These are phyloP conservation scores for Phalaenopsis equestris DNA, from an alignment of 106 monocot species.

Conservation along the genomic window DNA sequence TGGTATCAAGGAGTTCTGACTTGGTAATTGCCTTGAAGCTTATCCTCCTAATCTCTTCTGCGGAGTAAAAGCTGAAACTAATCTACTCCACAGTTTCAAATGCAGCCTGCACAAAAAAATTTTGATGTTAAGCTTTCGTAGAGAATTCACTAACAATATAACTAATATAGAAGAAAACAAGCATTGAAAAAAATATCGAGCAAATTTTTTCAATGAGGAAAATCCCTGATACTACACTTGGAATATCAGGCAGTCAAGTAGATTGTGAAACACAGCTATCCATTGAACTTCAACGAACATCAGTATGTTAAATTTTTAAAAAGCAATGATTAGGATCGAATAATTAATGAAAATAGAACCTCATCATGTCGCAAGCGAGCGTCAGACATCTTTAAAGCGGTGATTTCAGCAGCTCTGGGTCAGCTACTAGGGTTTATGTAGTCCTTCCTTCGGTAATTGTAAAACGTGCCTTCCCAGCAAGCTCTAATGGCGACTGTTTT, in stretches of 20 bases:
- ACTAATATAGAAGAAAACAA: too few species aligned
- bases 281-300: background rate
- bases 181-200: background rate
- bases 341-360: background rate
- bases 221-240: too few species aligned
- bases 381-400: background rate
- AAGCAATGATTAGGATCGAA: background rate
- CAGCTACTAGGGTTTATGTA: background rate
- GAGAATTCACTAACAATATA: background rate
- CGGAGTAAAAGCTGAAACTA: constrained; percentile 42
- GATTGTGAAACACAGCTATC: background rate
- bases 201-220: background rate
- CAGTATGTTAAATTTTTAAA: background rate
- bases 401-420: background rate
- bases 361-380: constrained; percentile 6
- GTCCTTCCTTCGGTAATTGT: too few species aligned
- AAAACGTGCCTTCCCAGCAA: too few species aligned
- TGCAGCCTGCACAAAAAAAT: constrained; percentile 24
- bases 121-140: background rate
- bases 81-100: constrained; percentile 41
- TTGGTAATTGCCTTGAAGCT: constrained; percentile 56
- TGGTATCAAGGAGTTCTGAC: constrained; percentile 42
- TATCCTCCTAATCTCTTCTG: constrained; percentile 37
- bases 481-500: too few species aligned
- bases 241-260: background rate